Evolutionary conservation across 371 early-diverging fungal species (phyloP).

Genomic region (Saksenaea oblongispora): DNA sequence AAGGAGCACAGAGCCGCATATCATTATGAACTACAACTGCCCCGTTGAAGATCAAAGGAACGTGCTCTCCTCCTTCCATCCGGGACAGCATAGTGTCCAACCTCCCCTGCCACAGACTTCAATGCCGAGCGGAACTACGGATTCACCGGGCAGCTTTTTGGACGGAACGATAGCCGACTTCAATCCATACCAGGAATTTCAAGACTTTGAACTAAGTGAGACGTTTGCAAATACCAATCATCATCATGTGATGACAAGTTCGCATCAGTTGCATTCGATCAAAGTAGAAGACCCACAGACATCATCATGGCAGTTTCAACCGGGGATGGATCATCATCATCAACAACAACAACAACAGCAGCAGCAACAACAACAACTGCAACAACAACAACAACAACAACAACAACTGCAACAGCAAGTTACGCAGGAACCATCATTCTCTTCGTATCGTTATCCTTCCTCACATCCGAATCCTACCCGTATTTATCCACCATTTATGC

Average conservation of each 20-base stretch:
- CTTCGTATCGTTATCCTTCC: neutral
- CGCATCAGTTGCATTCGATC: neutral
- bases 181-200: conserved; percentile 1
- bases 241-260: conserved; percentile 4
- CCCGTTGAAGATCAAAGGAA: conserved; percentile 6
- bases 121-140: neutral
- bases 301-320: conserved; percentile 9
- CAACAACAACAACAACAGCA: conserved; percentile 12
- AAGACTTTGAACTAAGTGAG: conserved; percentile 1
- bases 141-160: conserved; percentile 1
- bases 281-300: neutral
- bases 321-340: conserved; percentile 3
- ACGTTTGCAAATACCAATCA: conserved; percentile 3
- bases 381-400: conserved; percentile 6
- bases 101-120: conserved; percentile 5
- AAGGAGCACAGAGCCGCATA: conserved; percentile 6
- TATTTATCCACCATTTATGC: neutral
- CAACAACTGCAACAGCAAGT: conserved; percentile 16
- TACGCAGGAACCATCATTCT: conserved; percentile 5
- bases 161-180: conserved; percentile 1
- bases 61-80: conserved; percentile 7
- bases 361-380: conserved; percentile 9
- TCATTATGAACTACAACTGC: conserved; percentile 5
- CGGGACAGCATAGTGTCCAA: conserved; percentile 2
- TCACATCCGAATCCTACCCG: neutral